Evolutionary conservation across 2,329 filamentous ascomycete genomes (phyloP).

Genomic region (Fusarium staphyleae): DNA sequence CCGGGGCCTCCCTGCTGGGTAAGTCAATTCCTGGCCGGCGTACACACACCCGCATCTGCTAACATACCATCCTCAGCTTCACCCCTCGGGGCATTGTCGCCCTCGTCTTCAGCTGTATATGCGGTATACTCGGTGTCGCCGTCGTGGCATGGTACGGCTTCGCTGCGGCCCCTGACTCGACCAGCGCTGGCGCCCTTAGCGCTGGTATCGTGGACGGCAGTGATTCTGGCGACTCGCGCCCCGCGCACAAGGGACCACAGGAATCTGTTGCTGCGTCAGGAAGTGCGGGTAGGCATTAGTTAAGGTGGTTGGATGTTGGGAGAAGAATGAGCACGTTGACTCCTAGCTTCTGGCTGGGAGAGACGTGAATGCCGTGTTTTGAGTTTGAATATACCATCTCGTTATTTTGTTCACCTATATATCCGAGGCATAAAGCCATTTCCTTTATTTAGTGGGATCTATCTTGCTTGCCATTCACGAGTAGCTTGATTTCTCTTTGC

Average conservation of each 20-base stretch:
- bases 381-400: slow-evolving; percentile 20
- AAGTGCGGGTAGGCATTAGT: not conserved
- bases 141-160: slow-evolving; percentile 72
- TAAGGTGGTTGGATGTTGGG: not conserved
- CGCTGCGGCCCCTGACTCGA: slow-evolving; percentile 22
- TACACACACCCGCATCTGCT: not conserved
- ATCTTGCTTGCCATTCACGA: not conserved
- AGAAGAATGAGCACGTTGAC: not conserved
- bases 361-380: not conserved
- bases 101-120: slow-evolving; percentile 74
- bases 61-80: slow-evolving; percentile 54
- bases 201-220: slow-evolving; percentile 28
- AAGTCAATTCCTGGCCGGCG: slow-evolving; percentile 13
- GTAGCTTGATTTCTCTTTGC: not conserved
- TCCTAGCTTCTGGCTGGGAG: not conserved
- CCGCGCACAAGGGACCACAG: slow-evolving; percentile 18
- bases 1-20: slow-evolving; percentile 67
- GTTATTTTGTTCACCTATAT: not conserved
- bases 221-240: slow-evolving; percentile 18
- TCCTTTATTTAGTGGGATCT: not conserved
- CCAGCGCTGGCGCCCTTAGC: slow-evolving; percentile 22
- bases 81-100: slow-evolving; percentile 76
- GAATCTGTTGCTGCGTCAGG: slow-evolving; percentile 16
- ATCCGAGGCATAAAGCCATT: too few relatives aligned
- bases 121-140: slow-evolving; percentile 71